A percentile compares a stretch with the other conserved stretches of the same genome.
phyloP scores from a whole-genome alignment of 2,329 filamentous ascomycete species.

The Emericellopsis cladophorae region DNA sequence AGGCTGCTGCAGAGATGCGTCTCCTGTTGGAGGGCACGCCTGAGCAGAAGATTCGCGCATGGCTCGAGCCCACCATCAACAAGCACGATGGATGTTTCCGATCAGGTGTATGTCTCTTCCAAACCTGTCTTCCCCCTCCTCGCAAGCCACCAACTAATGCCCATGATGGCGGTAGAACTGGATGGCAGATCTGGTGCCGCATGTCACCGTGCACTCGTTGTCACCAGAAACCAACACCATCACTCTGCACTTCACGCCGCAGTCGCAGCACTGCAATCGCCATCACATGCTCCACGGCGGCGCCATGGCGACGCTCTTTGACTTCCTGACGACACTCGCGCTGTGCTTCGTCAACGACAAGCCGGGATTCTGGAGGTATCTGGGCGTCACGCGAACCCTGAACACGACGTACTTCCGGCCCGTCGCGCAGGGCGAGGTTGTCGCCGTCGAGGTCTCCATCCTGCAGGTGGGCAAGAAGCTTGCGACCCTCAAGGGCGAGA shows the following conservation, averaged over 20 bases:
- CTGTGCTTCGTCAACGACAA: constrained; percentile 37
- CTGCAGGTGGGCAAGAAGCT: constrained; percentile 43
- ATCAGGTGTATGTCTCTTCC: constrained; percentile 14
- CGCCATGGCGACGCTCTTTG: constrained; percentile 54
- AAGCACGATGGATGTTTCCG: constrained; percentile 12
- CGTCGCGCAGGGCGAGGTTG: constrained; percentile 33
- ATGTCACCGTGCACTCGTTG: constrained; percentile 25
- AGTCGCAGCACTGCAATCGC: constrained; percentile 38
- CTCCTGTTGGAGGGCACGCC: constrained; percentile 14
- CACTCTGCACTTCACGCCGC: constrained; percentile 35
- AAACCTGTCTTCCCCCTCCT: not conserved
- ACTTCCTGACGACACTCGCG: constrained; percentile 48
- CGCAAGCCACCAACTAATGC: not conserved
- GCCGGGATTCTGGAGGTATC: constrained; percentile 46
- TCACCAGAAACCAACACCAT: constrained; percentile 9
- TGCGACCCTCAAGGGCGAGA: constrained; percentile 37
- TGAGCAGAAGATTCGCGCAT: constrained; percentile 14
- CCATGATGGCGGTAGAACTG: constrained; percentile 24
- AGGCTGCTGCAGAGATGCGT: constrained; percentile 2
- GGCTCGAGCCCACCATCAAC: constrained; percentile 15
- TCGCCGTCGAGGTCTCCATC: constrained; percentile 43
- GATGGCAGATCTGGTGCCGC: constrained; percentile 26
- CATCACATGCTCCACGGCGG: constrained; percentile 46
- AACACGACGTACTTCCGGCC: constrained; percentile 57
- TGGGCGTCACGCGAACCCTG: constrained; percentile 54